Evolutionary conservation across 345 rosid genomes (phyloP).

Genomic region (Odontarrhena argentea): DNA sequence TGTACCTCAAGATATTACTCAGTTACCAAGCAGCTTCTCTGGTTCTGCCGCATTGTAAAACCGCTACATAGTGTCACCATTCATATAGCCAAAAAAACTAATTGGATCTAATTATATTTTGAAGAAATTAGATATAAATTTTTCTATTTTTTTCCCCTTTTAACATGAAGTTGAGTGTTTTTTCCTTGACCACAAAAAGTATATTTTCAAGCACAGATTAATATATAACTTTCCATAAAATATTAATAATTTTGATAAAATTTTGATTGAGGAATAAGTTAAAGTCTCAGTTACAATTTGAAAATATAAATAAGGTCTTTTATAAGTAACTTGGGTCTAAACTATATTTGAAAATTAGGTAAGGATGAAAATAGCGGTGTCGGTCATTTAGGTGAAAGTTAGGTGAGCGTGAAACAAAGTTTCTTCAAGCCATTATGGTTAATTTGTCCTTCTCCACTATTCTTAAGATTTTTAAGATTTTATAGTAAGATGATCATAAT

Average conservation of each 20-base stretch:
- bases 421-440: constrained; percentile 24
- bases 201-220: not conserved
- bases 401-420: constrained; percentile 23
- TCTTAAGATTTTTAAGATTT: not conserved
- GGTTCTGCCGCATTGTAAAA: not conserved
- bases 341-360: constrained; percentile 27
- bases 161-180: not conserved
- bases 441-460: constrained; percentile 26
- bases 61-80: too few relatives aligned
- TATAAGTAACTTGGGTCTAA: not conserved
- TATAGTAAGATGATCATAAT: constrained; percentile 28
- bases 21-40: not conserved
- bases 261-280: not conserved
- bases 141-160: not conserved
- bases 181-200: not conserved
- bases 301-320: not conserved
- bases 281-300: not conserved
- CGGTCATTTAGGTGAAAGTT: constrained; percentile 18
- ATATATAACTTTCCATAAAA: not conserved
- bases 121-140: too few relatives aligned
- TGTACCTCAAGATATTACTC: not conserved
- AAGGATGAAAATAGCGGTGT: constrained; percentile 23
- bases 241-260: not conserved
- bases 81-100: too few relatives aligned
- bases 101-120: too few relatives aligned